Evolutionary conservation across 2,329 filamentous ascomycete genomes (phyloP).

Genomic region (Epichloe coenophiala): DNA sequence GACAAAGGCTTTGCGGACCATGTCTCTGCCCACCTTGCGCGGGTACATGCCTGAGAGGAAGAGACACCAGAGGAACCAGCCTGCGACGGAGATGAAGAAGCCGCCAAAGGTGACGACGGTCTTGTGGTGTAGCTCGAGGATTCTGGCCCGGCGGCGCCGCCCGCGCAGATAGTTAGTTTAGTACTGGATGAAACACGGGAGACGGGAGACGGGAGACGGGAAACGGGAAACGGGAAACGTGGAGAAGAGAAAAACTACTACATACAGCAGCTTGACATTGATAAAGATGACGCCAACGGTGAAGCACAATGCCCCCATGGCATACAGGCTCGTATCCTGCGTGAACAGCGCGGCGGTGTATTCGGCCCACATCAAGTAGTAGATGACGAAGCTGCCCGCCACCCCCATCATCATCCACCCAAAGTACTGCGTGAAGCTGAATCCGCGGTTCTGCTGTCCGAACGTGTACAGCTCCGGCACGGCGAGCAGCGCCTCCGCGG

Average conservation of each 20-base stretch:
- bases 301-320: slow-evolving; percentile 61
- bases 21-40: slow-evolving; percentile 44
- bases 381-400: slow-evolving; percentile 62
- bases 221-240: neutral
- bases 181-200: neutral
- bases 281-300: slow-evolving; percentile 59
- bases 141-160: slow-evolving; percentile 22
- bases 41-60: slow-evolving; percentile 51
- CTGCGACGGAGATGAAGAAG: slow-evolving; percentile 45
- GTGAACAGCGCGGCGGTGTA: slow-evolving; percentile 49
- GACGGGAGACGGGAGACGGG: neutral
- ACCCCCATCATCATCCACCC: slow-evolving; percentile 70
- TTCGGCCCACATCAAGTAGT: slow-evolving; percentile 53
- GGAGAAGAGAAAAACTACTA: slow-evolving; percentile 8
- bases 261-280: slow-evolving; percentile 60
- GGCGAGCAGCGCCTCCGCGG: slow-evolving; percentile 60
- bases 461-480: slow-evolving; percentile 76
- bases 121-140: slow-evolving; percentile 75
- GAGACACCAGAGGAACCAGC: slow-evolving; percentile 86
- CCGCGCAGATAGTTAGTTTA: no score
- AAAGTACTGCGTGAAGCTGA: slow-evolving; percentile 68
- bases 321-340: slow-evolving; percentile 55
- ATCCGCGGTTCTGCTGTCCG: slow-evolving; percentile 62
- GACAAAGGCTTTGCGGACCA: slow-evolving; percentile 56
- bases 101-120: slow-evolving; percentile 47